These are phyloP conservation scores for Pichia sp. DNA, from an alignment of 1,139 yeast species.

Conservation along the genomic window DNA sequence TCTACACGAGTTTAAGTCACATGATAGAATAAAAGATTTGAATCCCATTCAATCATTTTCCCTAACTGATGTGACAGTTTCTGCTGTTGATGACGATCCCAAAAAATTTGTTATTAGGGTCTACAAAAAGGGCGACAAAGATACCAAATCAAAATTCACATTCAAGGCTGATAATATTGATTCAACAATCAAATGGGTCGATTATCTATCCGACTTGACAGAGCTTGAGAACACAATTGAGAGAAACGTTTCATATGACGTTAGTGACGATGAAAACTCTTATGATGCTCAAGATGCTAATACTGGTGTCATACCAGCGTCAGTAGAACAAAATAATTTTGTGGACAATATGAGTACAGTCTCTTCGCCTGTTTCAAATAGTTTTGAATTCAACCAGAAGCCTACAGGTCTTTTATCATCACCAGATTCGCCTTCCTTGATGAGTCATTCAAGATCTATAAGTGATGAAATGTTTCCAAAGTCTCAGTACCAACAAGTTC, in stretches of 20 bases:
- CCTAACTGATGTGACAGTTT: conserved; percentile 36
- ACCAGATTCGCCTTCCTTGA: neutral
- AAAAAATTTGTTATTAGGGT: conserved; percentile 32
- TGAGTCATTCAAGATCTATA: conserved; percentile 13
- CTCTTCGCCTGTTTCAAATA: conserved; percentile 4
- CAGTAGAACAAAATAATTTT: conserved; percentile 9
- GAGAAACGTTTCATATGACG: conserved; percentile 29
- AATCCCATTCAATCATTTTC: conserved; percentile 41
- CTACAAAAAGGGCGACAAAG: conserved; percentile 17
- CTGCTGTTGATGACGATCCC: conserved; percentile 31
- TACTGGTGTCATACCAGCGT: neutral
- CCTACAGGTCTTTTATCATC: conserved; percentile 2
- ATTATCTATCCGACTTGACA: conserved; percentile 41
- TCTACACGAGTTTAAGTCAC: conserved; percentile 66
- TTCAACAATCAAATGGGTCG: conserved; percentile 43
- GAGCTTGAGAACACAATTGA: conserved; percentile 27
- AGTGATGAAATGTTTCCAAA: conserved; percentile 14
- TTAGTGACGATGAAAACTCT: conserved; percentile 13
- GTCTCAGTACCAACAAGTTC: conserved; percentile 9
- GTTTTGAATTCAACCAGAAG: neutral
- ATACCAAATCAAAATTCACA: conserved; percentile 28
- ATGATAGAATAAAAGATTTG: conserved; percentile 55
- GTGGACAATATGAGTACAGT: neutral
- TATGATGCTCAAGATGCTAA: neutral
- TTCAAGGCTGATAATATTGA: conserved; percentile 34